Conservation (phyloP, 2,329 filamentous ascomycete genomes). For the Aspergillus sp. region DNA sequence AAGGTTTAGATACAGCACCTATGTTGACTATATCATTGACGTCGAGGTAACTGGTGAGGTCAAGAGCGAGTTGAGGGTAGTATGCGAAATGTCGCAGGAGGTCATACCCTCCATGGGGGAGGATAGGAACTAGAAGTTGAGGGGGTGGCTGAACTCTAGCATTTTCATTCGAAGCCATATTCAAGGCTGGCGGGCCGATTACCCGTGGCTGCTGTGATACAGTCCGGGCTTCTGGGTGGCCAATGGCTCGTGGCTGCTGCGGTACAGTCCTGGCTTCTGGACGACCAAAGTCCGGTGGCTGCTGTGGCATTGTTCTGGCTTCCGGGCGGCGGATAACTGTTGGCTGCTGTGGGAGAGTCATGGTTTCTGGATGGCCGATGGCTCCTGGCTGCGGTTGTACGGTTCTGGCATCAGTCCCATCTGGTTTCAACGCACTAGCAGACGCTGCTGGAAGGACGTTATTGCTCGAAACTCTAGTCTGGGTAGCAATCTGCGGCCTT, state of each 20-base stretch:
- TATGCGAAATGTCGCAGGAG: conserved; percentile 17
- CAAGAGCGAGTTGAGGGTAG: conserved; percentile 54
- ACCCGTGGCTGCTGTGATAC: too few species aligned
- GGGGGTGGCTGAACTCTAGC: neutral
- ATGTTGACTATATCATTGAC: conserved; percentile 62
- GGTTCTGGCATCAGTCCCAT: neutral
- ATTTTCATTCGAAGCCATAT: neutral
- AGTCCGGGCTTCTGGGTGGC: neutral
- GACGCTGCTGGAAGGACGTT: neutral
- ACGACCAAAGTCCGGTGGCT: neutral
- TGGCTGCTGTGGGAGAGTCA: neutral
- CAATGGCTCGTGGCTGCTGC: neutral
- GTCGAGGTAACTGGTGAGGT: conserved; percentile 57
- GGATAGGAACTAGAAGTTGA: neutral
- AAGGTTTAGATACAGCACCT: conserved; percentile 65
- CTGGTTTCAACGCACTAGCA: neutral
- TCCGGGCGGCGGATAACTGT: neutral
- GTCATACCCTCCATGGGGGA: conserved; percentile 12
- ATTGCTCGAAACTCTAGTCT: neutral
- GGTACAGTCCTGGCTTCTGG: neutral
- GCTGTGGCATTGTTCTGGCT: neutral
- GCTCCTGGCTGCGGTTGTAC: neutral
- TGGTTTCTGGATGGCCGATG: neutral
- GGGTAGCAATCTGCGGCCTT: neutral
- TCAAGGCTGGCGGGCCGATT: neutral